Evolutionary conservation across 2,329 filamentous ascomycete species (phyloP), one percentile per base, ranked within the genome.

Genomic region (Epichloe festucae): DNA sequence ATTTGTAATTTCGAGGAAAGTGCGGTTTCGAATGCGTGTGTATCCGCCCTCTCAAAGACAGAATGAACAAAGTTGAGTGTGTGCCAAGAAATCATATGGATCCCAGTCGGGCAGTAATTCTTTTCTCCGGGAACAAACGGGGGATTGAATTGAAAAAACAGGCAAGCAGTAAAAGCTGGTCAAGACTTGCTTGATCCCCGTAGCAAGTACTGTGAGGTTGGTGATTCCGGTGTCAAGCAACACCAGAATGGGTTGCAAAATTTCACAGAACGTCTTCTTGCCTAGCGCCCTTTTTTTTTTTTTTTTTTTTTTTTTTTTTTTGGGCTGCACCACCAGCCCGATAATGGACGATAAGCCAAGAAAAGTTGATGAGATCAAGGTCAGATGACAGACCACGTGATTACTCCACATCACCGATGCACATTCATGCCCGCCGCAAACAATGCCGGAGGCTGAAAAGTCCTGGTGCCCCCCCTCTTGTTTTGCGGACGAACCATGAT

Each of bases 251-350:
- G 46, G 52, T 53, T 64, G 58, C 58, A 66, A 67, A 67, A 61
- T 65, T 66, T 67, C 64, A 65, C 64, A 65, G 53, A 52, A 57
- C 55, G 50, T 58, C 41, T 17, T 17, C 14, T 14, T 48, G 10
- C n/a, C 56, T 53, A 58, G 57, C 56, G 58, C 17, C 17, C 17
- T 65, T 49, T 45, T 49, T 49, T 66, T 65, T 65, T 39, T 21
- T 65, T 49, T 45, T 49, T 49, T 66, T 65, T 65, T 39, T 21
- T 21, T 35, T 21, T 45, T 15, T n/a, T 21, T 17, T 65, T 65
- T 64, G 11, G 50, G 48, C 55, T 56, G 52, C 51, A 52, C 52
- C 55, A 55, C 47, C 46, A 50, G 23, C 23, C 23, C 23, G 23
- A 27, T 27, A 38, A 44, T 46, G 47, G 47, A 43, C 21, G 46